A percentile compares a stretch with the other conserved stretches of the same genome.
Conservation (phyloP, 305 asterid genomes). For the Fraxinus sp. region DNA sequence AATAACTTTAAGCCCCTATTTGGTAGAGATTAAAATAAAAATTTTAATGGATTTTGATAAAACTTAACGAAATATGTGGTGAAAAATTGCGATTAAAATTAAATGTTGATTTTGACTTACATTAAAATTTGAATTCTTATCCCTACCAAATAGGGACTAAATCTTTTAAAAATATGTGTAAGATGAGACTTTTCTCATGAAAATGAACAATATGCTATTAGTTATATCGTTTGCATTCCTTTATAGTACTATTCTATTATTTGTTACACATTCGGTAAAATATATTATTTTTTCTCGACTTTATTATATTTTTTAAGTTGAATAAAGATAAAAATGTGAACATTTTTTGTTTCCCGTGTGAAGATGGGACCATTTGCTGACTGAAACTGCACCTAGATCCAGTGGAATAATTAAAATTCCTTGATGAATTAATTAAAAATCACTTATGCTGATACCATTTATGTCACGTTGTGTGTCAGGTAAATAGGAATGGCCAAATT, state of each 20-base stretch:
- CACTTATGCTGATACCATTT: not conserved
- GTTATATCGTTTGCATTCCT: not conserved
- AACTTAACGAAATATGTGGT: not conserved
- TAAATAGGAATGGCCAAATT: not conserved
- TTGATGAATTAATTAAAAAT: not conserved
- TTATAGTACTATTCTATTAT: not conserved
- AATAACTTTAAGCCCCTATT: not conserved
- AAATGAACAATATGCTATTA: not conserved
- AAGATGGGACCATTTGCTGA: not conserved
- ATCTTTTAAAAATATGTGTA: not conserved
- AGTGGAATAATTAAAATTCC: slow-evolving; percentile 3
- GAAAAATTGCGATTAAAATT: too few species aligned
- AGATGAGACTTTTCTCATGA: not conserved
- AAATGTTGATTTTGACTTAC: too few species aligned
- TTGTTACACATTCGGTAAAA: not conserved
- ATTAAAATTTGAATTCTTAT: not conserved
- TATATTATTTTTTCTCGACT: not conserved
- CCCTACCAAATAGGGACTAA: not conserved
- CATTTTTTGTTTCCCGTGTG: not conserved
- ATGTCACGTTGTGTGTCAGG: not conserved
- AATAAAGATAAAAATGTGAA: not conserved
- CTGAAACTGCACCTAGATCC: slow-evolving; percentile 2
- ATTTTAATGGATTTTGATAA: too few species aligned
- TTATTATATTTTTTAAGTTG: not conserved
- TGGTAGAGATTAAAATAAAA: not conserved